These are phyloP conservation scores for Irpex sp. DNA, from an alignment of 1,284 basidiomycete genomes.

Conservation along the genomic window DNA sequence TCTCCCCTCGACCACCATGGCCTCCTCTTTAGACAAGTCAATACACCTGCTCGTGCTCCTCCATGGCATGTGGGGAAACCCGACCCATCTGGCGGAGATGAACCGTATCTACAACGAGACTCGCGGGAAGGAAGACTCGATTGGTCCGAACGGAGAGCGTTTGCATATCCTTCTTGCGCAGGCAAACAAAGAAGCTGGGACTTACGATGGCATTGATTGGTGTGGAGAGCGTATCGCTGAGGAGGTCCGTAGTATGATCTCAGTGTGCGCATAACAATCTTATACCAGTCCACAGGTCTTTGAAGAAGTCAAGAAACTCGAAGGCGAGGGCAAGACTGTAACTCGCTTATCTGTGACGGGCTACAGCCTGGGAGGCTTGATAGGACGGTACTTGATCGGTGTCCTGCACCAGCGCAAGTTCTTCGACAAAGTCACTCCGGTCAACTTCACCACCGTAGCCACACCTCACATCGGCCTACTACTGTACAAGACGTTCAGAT, in stretches of 20 bases:
- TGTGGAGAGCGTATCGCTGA: slow-evolving; percentile 59
- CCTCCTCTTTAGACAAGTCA: slow-evolving; percentile 3
- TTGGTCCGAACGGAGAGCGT: slow-evolving; percentile 25
- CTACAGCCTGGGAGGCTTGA: slow-evolving; percentile 80
- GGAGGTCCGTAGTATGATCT: slow-evolving; percentile 45
- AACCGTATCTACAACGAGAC: slow-evolving; percentile 40
- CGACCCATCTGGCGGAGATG: slow-evolving; percentile 47
- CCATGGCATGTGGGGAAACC: slow-evolving; percentile 86
- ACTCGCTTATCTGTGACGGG: slow-evolving; percentile 70
- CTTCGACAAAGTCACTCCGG: slow-evolving; percentile 63
- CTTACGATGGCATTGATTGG: slow-evolving; percentile 67
- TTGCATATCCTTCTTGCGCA: slow-evolving; percentile 43
- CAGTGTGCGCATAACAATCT: background rate
- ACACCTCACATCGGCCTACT: slow-evolving; percentile 78
- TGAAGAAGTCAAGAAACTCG: slow-evolving; percentile 48
- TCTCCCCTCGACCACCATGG: background rate
- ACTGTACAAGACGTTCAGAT: slow-evolving; percentile 58
- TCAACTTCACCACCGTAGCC: slow-evolving; percentile 82
- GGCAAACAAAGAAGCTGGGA: slow-evolving; percentile 47
- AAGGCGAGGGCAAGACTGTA: slow-evolving; percentile 51
- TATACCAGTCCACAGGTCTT: slow-evolving; percentile 36
- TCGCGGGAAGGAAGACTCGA: slow-evolving; percentile 20
- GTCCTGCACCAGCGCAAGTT: slow-evolving; percentile 68
- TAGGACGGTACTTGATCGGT: slow-evolving; percentile 75
- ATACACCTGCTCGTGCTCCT: slow-evolving; percentile 50